Evolutionary conservation across 495 filamentous ascomycete genomes (phyloP), one percentile per base, ranked within the genome.

Genomic region (Penicillium taxi): DNA sequence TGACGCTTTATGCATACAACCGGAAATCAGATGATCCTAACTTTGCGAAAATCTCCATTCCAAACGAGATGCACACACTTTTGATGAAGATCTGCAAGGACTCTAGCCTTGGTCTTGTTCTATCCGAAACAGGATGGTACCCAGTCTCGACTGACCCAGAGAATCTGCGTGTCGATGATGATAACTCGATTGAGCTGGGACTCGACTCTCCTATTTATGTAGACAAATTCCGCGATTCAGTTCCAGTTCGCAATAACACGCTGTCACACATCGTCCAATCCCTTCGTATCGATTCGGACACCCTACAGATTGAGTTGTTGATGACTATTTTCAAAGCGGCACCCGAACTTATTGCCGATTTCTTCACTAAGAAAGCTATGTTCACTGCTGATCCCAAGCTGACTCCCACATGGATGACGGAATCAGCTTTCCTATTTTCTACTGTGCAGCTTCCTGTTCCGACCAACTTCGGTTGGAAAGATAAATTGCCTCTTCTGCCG

Each of bases 381-480:
- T 94, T 96, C 56, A 72, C 78, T 3, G 84, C 93, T 32, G 93
- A 96, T 17, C 89, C 91, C 0, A 96, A 95, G 50, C 68, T 88
- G 7, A 86, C 86, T 1, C 72, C 85, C 0, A 90, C 89, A 3
- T 99, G 91, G 91, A 81, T 96, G 47, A 88, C 89, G 13, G 95
- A 89, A 52, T 87, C 84, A 2, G 73, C 86, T 0, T 84, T 96
- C 36, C 60, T 99, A 4, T 89, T 91, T 55, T 82, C 81, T 15
- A 70, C 73, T 1, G 73, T 96, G 5, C 71, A 81, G 36, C 55
- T 94, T 15, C 80, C 82, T 9, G 64, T 93, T 28, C 86, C 86
- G 9, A 46, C 62, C 6, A 75, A 72, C 46, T 83, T 85, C 53
- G 84, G 84, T 11, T 77, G 71, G 53, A 73, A 75, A 16, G 60